Base-by-base conservation (phyloP, 108 stramenopile species). In the Hondaea fermentalgiana region DNA sequence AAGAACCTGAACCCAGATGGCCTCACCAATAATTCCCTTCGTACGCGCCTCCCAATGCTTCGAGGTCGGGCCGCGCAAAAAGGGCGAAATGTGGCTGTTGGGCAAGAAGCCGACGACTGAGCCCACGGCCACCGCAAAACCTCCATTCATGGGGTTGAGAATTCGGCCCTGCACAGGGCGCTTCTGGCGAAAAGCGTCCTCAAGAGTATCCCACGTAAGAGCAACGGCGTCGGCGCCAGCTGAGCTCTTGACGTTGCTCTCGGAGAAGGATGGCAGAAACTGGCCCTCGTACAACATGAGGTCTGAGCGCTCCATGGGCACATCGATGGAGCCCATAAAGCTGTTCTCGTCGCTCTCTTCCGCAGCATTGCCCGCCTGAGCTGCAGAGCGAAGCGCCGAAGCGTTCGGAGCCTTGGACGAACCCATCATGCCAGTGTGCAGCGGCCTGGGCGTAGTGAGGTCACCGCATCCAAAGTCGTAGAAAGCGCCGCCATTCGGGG, bases 111-210 rank as follows among this genome's bases (percentile, higher is more conserved):
- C 76, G 6, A 83, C 76, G 14, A 83, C 76, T 8, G 76, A n/a
- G 23, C 76, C 76, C 12, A 83, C 51, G 10, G 49, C 76, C 76
- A 83, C 76, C 14, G 76, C 76, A 53, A 83, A 83, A 45, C 76
- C 76, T 28, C 76, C 76, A 45, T 83, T 83, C 25, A 83, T 53
- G n/a, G 76, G 19, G 51, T 83, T 83, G 76, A 83, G 76, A 55
- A 83, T 23, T 0, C 76, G 76, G 17, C 19, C 76, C 49, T 53
- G 45, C 19, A 83, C 19, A 0, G 76, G 76, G 14, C 51, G 45
- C 49, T 53, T 47, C n/a, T 23, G 49, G 6, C 51, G 49, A 17
- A 21, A 53, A 6, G 76, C 76, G 49, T 83, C n/a, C 45, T 83
- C 51, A 16, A 83, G 76, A 2, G 28, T 35, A 17, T 47, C n/a